phyloP scores from a whole-genome alignment of 1,139 yeast genomes.

The Debaryomyces nepalensis region DNA sequence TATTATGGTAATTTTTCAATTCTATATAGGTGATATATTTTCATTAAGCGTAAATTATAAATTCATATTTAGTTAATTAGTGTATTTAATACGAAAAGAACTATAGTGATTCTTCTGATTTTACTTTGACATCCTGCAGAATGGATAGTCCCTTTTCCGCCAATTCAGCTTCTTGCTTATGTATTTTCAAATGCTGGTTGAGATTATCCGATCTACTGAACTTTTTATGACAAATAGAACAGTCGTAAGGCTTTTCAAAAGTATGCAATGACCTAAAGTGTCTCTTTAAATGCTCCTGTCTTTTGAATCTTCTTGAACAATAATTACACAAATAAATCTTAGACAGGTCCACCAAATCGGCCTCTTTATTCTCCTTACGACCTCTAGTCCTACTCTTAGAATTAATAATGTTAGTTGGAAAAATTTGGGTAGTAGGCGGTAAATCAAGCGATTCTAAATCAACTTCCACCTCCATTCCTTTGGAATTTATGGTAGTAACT shows the following conservation, averaged over 20 bases:
- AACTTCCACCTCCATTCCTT: conserved; percentile 47
- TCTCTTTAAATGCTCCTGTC: conserved; percentile 80
- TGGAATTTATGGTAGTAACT: conserved; percentile 32
- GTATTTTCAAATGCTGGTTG: conserved; percentile 77
- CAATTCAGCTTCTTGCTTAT: conserved; percentile 45
- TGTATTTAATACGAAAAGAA: not conserved
- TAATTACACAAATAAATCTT: conserved; percentile 50
- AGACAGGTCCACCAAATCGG: conserved; percentile 46
- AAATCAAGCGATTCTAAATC: conserved; percentile 47
- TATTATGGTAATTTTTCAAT: conserved; percentile 5
- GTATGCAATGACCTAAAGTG: conserved; percentile 78
- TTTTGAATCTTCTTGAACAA: conserved; percentile 67
- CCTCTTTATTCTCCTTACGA: conserved; percentile 51
- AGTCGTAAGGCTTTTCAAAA: conserved; percentile 73
- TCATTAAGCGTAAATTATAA: too few species aligned
- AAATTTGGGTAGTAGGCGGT: conserved; percentile 46
- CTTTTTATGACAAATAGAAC: conserved; percentile 71
- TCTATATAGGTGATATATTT: not conserved
- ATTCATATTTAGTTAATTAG: too few species aligned
- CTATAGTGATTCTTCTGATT: conserved; percentile 1
- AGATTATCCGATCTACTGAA: conserved; percentile 78
- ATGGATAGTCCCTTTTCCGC: conserved; percentile 2
- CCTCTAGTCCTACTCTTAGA: conserved; percentile 48
- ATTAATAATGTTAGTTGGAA: conserved; percentile 39
- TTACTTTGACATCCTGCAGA: conserved; percentile 6